These are phyloP conservation scores for Nakaseomyces kungkrabaensis DNA, from an alignment of 1,139 yeast species.

Conservation along the genomic window DNA sequence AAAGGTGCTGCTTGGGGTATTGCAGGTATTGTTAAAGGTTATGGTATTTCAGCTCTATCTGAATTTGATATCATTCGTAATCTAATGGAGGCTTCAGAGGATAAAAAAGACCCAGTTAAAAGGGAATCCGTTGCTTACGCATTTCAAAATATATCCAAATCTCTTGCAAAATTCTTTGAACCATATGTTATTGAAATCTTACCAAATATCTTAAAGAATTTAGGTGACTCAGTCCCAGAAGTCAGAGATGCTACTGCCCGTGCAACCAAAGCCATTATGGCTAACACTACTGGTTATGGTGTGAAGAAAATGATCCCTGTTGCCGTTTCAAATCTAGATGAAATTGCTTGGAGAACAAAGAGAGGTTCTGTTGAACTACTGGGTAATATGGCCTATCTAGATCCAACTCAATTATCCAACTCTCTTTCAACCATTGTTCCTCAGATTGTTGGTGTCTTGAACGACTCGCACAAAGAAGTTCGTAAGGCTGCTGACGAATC, in stretches of 20 bases:
- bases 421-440: slow-evolving; percentile 88
- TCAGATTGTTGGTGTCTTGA: slow-evolving; percentile 88
- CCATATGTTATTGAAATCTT: slow-evolving; percentile 87
- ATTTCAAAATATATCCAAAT: slow-evolving; percentile 72
- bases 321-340: slow-evolving; percentile 77
- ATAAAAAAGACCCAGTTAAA: slow-evolving; percentile 60
- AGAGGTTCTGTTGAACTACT: slow-evolving; percentile 92
- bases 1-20: slow-evolving; percentile 96
- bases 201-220: slow-evolving; percentile 66
- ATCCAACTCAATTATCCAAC: slow-evolving; percentile 85
- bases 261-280: slow-evolving; percentile 86
- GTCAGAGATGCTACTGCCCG: slow-evolving; percentile 84
- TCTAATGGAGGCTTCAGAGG: slow-evolving; percentile 80
- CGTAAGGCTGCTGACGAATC: slow-evolving; percentile 90
- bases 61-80: slow-evolving; percentile 68
- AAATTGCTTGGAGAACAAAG: slow-evolving; percentile 91
- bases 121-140: slow-evolving; percentile 88
- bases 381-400: slow-evolving; percentile 96
- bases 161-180: slow-evolving; percentile 71
- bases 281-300: slow-evolving; percentile 84
- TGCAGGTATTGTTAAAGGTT: slow-evolving; percentile 86
- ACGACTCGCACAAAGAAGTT: slow-evolving; percentile 93
- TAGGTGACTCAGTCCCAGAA: slow-evolving; percentile 78
- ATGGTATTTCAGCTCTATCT: slow-evolving; percentile 68
- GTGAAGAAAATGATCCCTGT: slow-evolving; percentile 85